Base-by-base conservation (phyloP, 495 filamentous ascomycete genomes). In the Terfezia claveryi region DNA sequence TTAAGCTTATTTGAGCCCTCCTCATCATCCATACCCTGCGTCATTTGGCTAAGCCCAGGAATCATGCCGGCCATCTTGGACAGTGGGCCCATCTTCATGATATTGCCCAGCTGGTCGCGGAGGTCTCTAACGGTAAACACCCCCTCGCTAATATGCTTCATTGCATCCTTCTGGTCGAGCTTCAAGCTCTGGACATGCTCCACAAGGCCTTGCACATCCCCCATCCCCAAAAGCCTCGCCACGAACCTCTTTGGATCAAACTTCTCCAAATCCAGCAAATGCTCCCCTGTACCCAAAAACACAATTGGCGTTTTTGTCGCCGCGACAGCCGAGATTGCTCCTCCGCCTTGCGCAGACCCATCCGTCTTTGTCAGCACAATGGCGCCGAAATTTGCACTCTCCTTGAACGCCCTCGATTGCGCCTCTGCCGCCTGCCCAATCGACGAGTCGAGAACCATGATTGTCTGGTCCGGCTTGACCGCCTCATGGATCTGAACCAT, bases 51-150 rank as follows among this genome's bases (percentile, higher is more conserved):
- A 58, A 96, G 78, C 36, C 91, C 92, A 0, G 91, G 91, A 54
- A 99, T 96, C 91, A 99, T 99, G 62, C 88, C 87, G 0, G 92
- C 92, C 75, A 99, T 88, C 69, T 99, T 99, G 38, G 81, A 87
- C 11, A 99, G 70, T 1, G 91, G 91, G 0, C 91, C 91, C 91
- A 99, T 96, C 70, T 99, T 99, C 88, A 95, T 95, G 66, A 99
- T 94, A 55, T 94, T 96, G 41, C 80, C 80, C 36, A 99, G 77
- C 68, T 99, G 92, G 63, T 96, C 91, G 36, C 92, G 79, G 58
- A 99, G 76, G 67, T 99, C 91, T 52, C 91, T 82, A 51, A 99
- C 69, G 0, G 92, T 94, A 71, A 96, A 99, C 58, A 94, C 87
- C 51, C 91, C 91, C 63, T 93, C 88, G 10, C 83, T 80, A 56